Evolutionary conservation across 1,284 basidiomycete genomes (phyloP), one percentile per base, ranked within the genome.

Genomic region (Ceratobasidium sp.): DNA sequence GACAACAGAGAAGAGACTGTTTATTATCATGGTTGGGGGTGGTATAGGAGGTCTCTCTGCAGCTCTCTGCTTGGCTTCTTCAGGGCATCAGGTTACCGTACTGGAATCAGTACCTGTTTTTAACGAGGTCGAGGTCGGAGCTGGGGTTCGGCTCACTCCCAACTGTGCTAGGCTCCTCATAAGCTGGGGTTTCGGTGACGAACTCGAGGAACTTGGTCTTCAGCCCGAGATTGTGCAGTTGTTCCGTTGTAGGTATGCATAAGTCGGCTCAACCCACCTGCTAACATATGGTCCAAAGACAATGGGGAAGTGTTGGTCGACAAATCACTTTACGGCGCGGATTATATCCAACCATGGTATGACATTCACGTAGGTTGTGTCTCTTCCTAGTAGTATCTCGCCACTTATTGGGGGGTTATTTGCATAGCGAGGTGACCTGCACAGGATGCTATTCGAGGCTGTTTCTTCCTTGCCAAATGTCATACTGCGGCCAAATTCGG

Each of bases 381-480:
- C n/a, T 25, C 7, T 40, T 65, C 17, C 29, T 22, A 7, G 13
- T 62, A 11, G 11, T 34, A 62, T 40, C 40, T 22, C 9, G 11
- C 11, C 7, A 17, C n/a, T 62, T 43, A 62, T n/a, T 44, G 61
- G 25, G 25, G 25, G 19, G n/a, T 13, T 43, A 7, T 3, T 2
- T 32, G 15, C 44, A 57, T 46, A 79, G 85, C 88, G 91, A 73
- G 88, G 88, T 9, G 88, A 90, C 74, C 85, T 91, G 46, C 87
- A 89, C 78, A 81, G 84, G 7, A 82, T 89, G 17, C 83, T 91
- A 9, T 86, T 85, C 77, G 86, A 88, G 25, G 87, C 87, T 6
- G 80, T 80, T 3, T 84, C 84, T 51, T 66, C 15, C 69, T 75
- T n/a, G 79, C 73, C 13, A 44, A 66, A 66, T 44, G 59, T n/a